phyloP scores from a whole-genome alignment of 1,284 basidiomycete species.

The Trametes sp. region DNA sequence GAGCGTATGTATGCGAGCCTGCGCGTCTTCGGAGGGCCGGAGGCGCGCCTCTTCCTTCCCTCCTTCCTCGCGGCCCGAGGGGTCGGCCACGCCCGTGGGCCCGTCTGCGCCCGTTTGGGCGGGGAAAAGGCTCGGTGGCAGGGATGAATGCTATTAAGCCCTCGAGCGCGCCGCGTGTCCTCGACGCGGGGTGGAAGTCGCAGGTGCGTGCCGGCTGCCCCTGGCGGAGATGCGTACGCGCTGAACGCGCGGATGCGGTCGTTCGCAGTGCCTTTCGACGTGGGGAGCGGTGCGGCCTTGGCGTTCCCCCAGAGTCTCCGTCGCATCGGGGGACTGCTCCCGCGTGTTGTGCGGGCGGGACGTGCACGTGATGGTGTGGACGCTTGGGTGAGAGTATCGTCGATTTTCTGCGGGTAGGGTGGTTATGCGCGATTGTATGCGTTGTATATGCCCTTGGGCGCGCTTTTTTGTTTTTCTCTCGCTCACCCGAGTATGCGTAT shows the following conservation, averaged over 20 bases:
- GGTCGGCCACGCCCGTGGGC: not conserved
- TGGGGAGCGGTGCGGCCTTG: not conserved
- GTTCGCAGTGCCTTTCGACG: conserved; percentile 4
- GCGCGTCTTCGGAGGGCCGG: not conserved
- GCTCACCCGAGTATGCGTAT: not conserved
- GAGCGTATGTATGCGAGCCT: conserved; percentile 10
- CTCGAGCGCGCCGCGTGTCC: not conserved
- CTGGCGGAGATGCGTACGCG: not conserved
- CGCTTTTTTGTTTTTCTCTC: too few relatives aligned
- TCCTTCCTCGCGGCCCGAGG: not conserved
- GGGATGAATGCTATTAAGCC: not conserved
- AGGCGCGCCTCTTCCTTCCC: not conserved
- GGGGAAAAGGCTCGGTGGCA: not conserved
- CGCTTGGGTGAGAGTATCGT: not conserved
- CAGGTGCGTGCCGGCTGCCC: not conserved
- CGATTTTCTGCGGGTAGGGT: not conserved
- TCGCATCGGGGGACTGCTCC: too few relatives aligned
- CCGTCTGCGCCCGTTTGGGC: not conserved
- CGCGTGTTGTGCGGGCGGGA: not conserved
- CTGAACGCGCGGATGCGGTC: not conserved
- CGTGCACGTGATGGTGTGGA: not conserved
- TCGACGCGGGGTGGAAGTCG: not conserved
- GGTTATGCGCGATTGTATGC: not conserved
- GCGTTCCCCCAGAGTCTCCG: not conserved
- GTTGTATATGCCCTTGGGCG: not conserved